Base-by-base conservation (phyloP, 208 protist species). In the Trypanosomatidae sp. region DNA sequence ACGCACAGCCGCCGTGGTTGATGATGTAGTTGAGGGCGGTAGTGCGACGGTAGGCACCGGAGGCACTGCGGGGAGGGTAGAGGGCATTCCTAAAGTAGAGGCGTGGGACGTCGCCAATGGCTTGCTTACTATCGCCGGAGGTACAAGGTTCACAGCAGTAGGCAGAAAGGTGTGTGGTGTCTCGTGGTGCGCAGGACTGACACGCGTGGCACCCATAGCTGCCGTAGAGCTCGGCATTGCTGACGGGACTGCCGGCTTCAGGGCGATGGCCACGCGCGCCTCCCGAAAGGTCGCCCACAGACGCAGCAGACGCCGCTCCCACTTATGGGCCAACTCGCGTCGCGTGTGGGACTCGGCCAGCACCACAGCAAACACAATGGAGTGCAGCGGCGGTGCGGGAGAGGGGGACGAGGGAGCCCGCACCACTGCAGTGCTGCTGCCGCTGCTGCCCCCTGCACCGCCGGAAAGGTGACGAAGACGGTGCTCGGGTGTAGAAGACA, bases 301-400 rank as follows among this genome's bases (percentile, higher is more conserved):
- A 30, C 76, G 73, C 39, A 88, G 69, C 66, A 78, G 62, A 3
- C 78, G 67, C 22, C 79, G 79, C 55, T 92, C 88, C 79, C 78
- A 89, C 62, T 79, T 81, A 58, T 88, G 83, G 7, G 67, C 53
- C 33, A 93, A 72, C 59, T 90, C 85, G 33, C 76, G 62, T 1
- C 88, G 70, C 53, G 67, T 78, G 71, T 91, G 88, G 33, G 88
- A 76, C 73, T 93, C 88, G 9, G 85, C 88, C 8, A 93, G 77
- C 22, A 78, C 62, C 28, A 93, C 56, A 22, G 88, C 88, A 50
- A 93, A 90, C 41, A 62, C 56, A 3, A 87, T 64, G 15, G 88
- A 90, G 49, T 71, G 69, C 44, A 66, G 60, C 43, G 53, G 53
- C 6, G n/a, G n/a, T n/a, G n/a, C n/a, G n/a, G n/a, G n/a, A n/a